Conservation (phyloP, 257 asterid genomes). For the Coffea canephora region DNA sequence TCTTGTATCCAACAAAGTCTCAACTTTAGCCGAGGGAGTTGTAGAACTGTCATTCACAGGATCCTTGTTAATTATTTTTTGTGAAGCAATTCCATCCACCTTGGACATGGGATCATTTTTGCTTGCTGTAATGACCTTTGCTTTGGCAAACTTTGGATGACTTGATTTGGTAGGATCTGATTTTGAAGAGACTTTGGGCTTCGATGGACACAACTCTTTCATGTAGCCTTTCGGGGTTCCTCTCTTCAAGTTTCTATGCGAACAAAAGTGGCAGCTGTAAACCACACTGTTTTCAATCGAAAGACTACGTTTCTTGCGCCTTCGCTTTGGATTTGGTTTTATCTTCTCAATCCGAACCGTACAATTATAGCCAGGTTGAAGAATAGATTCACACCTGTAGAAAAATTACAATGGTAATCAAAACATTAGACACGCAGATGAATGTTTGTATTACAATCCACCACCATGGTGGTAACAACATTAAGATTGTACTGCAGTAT, state of each 20-base stretch:
- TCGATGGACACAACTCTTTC: conserved; percentile 47
- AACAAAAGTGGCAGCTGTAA: conserved; percentile 64
- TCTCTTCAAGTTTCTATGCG: conserved; percentile 55
- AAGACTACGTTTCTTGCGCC: conserved; percentile 31
- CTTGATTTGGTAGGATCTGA: conserved; percentile 17
- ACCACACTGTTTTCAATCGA: conserved; percentile 50
- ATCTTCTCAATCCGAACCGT: too few species aligned
- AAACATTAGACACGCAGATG: too few species aligned
- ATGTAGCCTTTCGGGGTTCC: conserved; percentile 70
- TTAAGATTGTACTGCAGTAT: background rate
- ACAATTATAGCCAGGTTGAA: too few species aligned
- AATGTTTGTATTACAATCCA: too few species aligned
- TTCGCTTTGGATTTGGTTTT: too few species aligned
- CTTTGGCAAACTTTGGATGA: conserved; percentile 16
- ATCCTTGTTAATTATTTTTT: conserved; percentile 25
- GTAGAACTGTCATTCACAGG: conserved; percentile 30
- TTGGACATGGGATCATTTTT: conserved; percentile 1
- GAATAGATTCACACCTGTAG: too few species aligned
- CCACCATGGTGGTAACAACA: background rate
- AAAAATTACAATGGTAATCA: too few species aligned
- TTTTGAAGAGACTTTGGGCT: conserved; percentile 30
- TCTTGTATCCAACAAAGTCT: conserved; percentile 56
- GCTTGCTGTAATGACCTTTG: conserved; percentile 2
- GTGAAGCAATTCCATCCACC: conserved; percentile 24
- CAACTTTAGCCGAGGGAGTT: conserved; percentile 36